These are phyloP conservation scores for Hordeum pubiflorum DNA, from an alignment of 202 grass and related monocot genomes.

Conservation along the genomic window DNA sequence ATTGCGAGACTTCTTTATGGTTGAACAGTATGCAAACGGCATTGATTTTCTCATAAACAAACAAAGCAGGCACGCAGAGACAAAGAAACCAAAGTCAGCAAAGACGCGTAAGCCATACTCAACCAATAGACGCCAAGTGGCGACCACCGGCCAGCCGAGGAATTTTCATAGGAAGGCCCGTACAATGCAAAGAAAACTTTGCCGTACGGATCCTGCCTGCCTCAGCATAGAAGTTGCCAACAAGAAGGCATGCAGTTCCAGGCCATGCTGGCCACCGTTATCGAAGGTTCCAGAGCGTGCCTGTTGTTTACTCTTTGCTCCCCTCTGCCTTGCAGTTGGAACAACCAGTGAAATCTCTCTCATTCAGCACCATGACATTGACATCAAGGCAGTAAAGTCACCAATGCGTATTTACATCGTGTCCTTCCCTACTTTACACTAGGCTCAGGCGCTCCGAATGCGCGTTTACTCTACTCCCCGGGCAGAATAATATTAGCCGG, in stretches of 20 bases:
- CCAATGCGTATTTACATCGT: conserved; percentile 38
- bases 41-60: neutral
- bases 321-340: neutral
- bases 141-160: neutral
- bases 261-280: neutral
- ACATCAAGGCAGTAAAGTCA: conserved; percentile 1
- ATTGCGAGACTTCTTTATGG: no score
- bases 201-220: neutral
- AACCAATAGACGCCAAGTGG: conserved; percentile 15
- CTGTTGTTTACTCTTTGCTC: neutral
- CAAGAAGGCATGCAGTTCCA: conserved; percentile 4
- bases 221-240: neutral
- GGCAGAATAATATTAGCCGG: conserved; percentile 30
- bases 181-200: neutral
- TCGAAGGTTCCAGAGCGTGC: conserved; percentile 20
- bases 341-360: neutral
- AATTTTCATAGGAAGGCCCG: conserved; percentile 14
- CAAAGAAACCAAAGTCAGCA: neutral
- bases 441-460: conserved; percentile 29
- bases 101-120: neutral
- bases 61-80: neutral
- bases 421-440: conserved; percentile 27
- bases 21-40: no score
- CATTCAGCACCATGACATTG: conserved; percentile 1
- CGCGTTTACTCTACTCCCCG: conserved; percentile 17